phyloP scores from a whole-genome alignment of 148 eudicot genomes.

The Vaccinium corymbosum region DNA sequence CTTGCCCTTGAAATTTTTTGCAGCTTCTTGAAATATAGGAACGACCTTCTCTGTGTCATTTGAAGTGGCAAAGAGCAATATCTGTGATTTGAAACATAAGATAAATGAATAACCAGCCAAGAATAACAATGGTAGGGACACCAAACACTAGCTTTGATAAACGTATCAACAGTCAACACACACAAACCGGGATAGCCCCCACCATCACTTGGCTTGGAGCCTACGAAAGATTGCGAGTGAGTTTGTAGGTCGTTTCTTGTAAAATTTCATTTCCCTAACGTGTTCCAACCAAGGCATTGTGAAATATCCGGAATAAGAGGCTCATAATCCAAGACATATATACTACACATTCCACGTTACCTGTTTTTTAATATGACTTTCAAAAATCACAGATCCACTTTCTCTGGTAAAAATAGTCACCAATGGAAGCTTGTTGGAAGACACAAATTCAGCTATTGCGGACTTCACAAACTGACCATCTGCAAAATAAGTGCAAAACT shows the following conservation, averaged over 20 bases:
- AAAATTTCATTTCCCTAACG: neutral
- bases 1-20: conserved; percentile 84
- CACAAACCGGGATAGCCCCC: neutral
- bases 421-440: conserved; percentile 80
- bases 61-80: conserved; percentile 74
- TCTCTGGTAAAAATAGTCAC: conserved; percentile 78
- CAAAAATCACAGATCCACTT: conserved; percentile 69
- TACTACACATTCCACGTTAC: conserved; percentile 23
- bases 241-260: neutral
- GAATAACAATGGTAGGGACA: neutral
- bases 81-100: conserved; percentile 31
- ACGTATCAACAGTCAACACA: neutral
- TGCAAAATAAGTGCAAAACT: conserved; percentile 29
- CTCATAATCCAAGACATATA: neutral
- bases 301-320: neutral
- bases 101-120: conserved; percentile 15
- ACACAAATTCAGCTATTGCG: conserved; percentile 69
- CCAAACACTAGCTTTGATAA: neutral
- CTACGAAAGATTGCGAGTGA: neutral
- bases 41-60: conserved; percentile 61
- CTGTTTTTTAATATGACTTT: conserved; percentile 82
- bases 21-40: conserved; percentile 73
- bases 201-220: neutral
- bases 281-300: conserved; percentile 1
- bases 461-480: conserved; percentile 69